These are phyloP conservation scores for Conidiobolus incongruus DNA, from an alignment of 371 early-diverging fungal species.

Conservation along the genomic window DNA sequence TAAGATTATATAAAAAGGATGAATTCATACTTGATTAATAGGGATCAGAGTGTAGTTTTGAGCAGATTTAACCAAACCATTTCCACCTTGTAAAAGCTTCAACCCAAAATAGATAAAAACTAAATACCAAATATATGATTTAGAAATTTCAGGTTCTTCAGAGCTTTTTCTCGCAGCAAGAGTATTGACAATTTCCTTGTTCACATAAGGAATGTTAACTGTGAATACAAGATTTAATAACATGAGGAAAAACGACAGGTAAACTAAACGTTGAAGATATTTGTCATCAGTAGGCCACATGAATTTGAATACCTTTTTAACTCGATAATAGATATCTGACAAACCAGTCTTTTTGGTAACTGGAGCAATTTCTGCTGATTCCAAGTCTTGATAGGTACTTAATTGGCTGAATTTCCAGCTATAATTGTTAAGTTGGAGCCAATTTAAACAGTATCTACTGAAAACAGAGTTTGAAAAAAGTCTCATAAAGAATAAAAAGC, in stretches of 20 bases:
- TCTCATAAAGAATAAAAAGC: neutral
- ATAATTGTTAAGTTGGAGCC: neutral
- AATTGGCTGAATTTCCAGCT: neutral
- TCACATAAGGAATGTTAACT: neutral
- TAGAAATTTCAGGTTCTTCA: conserved; percentile 9
- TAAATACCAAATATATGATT: conserved; percentile 28
- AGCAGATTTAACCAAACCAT: conserved; percentile 50
- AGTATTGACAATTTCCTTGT: neutral
- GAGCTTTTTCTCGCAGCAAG: conserved; percentile 5
- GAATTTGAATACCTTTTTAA: neutral
- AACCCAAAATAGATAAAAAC: conserved; percentile 41
- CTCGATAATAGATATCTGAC: neutral
- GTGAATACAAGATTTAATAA: neutral
- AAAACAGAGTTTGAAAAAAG: neutral
- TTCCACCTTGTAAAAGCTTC: conserved; percentile 43
- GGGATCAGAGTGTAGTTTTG: conserved; percentile 78
- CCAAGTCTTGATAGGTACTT: neutral
- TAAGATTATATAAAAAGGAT: neutral
- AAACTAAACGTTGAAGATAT: neutral
- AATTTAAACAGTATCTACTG: neutral
- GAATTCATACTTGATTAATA: conserved; percentile 34
- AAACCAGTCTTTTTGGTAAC: neutral
- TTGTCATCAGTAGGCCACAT: neutral
- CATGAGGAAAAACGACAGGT: neutral
- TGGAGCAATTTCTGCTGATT: neutral